Percentiles rank a stretch among this genome's conserved stretches.
phyloP scores from a whole-genome alignment of 495 filamentous ascomycete genomes.

The Hypomontagnella submonticulosa region DNA sequence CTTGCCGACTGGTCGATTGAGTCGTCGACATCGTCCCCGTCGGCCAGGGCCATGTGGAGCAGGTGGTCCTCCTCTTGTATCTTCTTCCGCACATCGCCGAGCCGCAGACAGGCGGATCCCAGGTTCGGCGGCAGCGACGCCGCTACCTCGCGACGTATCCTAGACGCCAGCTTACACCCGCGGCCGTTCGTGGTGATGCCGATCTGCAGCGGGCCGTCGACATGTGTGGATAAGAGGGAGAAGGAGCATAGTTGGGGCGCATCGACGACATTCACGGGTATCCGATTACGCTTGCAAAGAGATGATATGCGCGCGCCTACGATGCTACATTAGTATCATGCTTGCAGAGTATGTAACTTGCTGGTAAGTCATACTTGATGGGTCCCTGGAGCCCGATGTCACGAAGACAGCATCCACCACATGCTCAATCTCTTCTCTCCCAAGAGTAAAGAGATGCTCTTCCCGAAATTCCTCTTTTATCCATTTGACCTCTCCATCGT shows the following conservation, averaged over 20 bases:
- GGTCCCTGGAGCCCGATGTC: conserved; percentile 68
- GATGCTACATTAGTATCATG: conserved; percentile 4
- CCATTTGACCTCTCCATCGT: conserved; percentile 78
- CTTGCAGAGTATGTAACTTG: neutral
- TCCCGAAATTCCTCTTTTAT: conserved; percentile 74
- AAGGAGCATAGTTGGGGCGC: conserved; percentile 90
- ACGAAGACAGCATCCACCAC: conserved; percentile 95
- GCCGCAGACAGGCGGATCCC: conserved; percentile 79
- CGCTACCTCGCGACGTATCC: conserved; percentile 89
- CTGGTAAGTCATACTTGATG: conserved; percentile 55
- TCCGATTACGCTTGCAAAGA: conserved; percentile 79
- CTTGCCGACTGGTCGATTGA: conserved; percentile 80
- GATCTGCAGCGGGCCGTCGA: conserved; percentile 91
- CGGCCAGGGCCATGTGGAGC: conserved; percentile 43
- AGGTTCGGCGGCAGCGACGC: conserved; percentile 80
- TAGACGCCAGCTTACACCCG: conserved; percentile 91
- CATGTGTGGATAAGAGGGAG: conserved; percentile 85
- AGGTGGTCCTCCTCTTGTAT: conserved; percentile 75
- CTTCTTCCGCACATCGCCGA: conserved; percentile 79
- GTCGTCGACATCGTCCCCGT: conserved; percentile 82
- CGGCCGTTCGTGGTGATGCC: conserved; percentile 96
- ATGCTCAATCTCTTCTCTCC: conserved; percentile 78
- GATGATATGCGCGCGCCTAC: conserved; percentile 74
- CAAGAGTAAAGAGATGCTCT: conserved; percentile 78
- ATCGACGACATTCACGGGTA: conserved; percentile 94